Evolutionary conservation across 2,329 filamentous ascomycete species (phyloP), one percentile per base, ranked within the genome.

Genomic region (Claviceps pazoutovae): DNA sequence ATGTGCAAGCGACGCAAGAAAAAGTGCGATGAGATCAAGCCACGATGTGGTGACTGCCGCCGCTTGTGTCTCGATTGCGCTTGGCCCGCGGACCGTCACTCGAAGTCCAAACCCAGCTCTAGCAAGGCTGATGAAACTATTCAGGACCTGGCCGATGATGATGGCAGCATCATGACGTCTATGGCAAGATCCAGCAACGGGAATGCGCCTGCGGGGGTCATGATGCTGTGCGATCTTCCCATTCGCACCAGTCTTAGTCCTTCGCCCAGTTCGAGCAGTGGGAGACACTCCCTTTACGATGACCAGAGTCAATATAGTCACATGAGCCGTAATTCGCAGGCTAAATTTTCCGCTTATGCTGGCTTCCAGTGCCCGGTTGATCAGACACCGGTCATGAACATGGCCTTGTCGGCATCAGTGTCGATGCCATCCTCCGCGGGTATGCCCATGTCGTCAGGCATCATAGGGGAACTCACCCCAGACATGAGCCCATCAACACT

Each of bases 1-100:
- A 72, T 70, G 55, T 73, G 70, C 59, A 70, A 71, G 56, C 63
- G 63, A 26, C 66, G 71, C 45, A 72, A 73, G 62, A 73, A 73
- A 64, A 73, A 73, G 58, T 74, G 71, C 59, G 70, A 73, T 53
- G 71, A 74, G 59, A 60, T 57, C 9, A 71, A 71, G 55, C 71
- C 71, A 2, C 63, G 64, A 43, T 73, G 70, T 54, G 62, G 63
- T 36, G 64, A 68, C 49, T 71, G 68, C 49, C 58, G 60, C n/a
- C 59, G 64, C 13, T 51, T 66, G 14, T 66, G 64, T 43, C 63
- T 66, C 37, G 62, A 65, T 41, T 66, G 64, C 54, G 55, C 58
- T 3, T 66, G 63, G 64, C 62, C 63, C 3, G 38, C 57, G 3
- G 58, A 62, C 41, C 57, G 61, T 16, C 53, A 55, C 36, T 46